phyloP scores from a whole-genome alignment of 257 asterid species.

The Ehretia macrophylla region DNA sequence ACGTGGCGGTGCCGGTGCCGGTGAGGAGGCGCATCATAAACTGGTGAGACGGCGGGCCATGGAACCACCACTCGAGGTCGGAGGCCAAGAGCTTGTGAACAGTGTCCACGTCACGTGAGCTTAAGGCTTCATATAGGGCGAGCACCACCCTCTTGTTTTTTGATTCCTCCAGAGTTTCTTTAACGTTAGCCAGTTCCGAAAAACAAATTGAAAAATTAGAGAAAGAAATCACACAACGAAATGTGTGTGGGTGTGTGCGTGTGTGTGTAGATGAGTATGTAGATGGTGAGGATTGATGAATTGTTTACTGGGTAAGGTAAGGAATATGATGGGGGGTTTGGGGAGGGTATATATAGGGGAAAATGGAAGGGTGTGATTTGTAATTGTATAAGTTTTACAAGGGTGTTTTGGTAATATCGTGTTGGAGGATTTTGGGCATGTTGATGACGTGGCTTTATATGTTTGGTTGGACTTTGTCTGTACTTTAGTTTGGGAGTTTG shows the following conservation, averaged over 20 bases:
- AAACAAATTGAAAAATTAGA: no score
- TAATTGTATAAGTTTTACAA: not conserved
- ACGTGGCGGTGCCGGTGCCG: constrained; percentile 38
- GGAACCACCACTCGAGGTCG: constrained; percentile 99
- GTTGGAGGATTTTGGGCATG: no score
- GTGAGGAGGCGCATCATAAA: constrained; percentile 95
- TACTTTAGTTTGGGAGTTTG: not conserved
- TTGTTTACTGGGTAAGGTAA: not conserved
- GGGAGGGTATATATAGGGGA: constrained; percentile 16
- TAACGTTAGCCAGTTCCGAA: constrained; percentile 76
- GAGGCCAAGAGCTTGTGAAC: constrained; percentile 78
- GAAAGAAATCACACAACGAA: no score
- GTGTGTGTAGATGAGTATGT: not conserved
- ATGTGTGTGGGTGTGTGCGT: not conserved
- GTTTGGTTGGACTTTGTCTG: constrained; percentile 10
- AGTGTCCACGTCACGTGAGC: constrained; percentile 55
- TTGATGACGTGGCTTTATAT: constrained; percentile 15
- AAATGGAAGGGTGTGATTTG: constrained; percentile 4
- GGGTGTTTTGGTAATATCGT: constrained; percentile 19
- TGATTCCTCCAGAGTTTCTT: constrained; percentile 87
- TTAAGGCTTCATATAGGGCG: constrained; percentile 99
- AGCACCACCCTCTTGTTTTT: constrained; percentile 78
- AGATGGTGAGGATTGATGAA: not conserved
- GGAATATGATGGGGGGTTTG: not conserved
- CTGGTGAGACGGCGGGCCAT: constrained; percentile 97